Base-by-base conservation (phyloP, 2,329 filamentous ascomycete species). In the Huntiella abstrusa region DNA sequence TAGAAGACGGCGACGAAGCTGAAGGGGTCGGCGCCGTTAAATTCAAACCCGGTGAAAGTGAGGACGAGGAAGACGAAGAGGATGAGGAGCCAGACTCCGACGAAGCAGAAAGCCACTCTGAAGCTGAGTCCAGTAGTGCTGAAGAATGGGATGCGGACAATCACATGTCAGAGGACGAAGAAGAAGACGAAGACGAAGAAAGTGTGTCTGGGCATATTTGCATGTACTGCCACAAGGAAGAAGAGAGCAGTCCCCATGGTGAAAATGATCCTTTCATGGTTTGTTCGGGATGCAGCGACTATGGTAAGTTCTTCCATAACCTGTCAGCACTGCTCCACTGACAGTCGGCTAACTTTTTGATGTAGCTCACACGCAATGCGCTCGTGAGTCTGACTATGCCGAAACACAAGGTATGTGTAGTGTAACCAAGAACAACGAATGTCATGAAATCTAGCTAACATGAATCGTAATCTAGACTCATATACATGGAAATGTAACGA, bases 331-430 rank as follows among this genome's bases (percentile, higher is more conserved):
- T 28, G 22, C 6, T 28, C 4, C 22, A 28, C 22, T 3, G 22
- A 7, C 22, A n/a, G 13, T 36, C 19, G 11, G 7, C 8, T 36
- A 42, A 16, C 4, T 5, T 34, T 8, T 35, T 22, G 48, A 51
- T 40, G 58, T 66, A 94, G 88, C 86, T 57, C 88, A 96, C 67
- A 78, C 81, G 60, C 81, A 91, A 71, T 95, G 88, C 64, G 87
- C 85, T 49, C 77, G 80, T 57, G 74, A 81, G 58, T 73, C 75
- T 64, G 43, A 39, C 5, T 32, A 36, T 13, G 10, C 35, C 13
- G 15, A 50, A 28, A 7, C 22, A 28, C 22, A 28, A 28, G 22
- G 22, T 28, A 28, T 28, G 22, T 28, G 22, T 10, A 28, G 22
- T 8, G 22, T 28, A 28, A 28, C 22, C 2, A 28, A 28, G 8